Conservation (phyloP, 2,329 filamentous ascomycete genomes). For the Hymenoscyphus occultus region DNA sequence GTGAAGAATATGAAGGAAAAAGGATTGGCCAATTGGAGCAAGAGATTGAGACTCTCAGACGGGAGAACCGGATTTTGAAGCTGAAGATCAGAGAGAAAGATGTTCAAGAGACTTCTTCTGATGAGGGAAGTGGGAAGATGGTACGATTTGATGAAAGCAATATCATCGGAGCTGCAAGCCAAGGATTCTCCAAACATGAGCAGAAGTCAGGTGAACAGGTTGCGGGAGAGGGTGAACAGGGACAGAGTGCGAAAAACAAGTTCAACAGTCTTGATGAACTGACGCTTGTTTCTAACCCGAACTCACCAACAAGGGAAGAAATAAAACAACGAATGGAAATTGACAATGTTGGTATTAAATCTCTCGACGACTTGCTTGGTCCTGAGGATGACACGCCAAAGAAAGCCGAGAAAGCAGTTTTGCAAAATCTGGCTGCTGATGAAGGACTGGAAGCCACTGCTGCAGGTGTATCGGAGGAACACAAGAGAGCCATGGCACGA, state of each 20-base stretch:
- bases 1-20: neutral
- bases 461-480: slow-evolving; percentile 7
- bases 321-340: neutral
- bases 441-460: neutral
- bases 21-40: slow-evolving; percentile 15
- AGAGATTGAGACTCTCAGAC: slow-evolving; percentile 24
- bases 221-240: neutral
- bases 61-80: slow-evolving; percentile 18
- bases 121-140: slow-evolving; percentile 1
- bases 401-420: neutral
- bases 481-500: slow-evolving; percentile 14
- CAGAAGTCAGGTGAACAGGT: neutral
- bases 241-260: neutral
- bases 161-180: neutral
- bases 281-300: neutral
- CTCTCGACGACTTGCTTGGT: slow-evolving; percentile 17
- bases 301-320: neutral
- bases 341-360: slow-evolving; percentile 18
- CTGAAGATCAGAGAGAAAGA: neutral
- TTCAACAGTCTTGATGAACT: slow-evolving; percentile 3
- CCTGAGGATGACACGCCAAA: slow-evolving; percentile 2
- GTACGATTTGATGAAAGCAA: neutral
- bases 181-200: neutral
- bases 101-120: neutral
- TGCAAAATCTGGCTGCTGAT: neutral